Evolutionary conservation across 2,329 filamentous ascomycete species (phyloP), one percentile per base, ranked within the genome.

Genomic region (Tolypocladium guangdongense): DNA sequence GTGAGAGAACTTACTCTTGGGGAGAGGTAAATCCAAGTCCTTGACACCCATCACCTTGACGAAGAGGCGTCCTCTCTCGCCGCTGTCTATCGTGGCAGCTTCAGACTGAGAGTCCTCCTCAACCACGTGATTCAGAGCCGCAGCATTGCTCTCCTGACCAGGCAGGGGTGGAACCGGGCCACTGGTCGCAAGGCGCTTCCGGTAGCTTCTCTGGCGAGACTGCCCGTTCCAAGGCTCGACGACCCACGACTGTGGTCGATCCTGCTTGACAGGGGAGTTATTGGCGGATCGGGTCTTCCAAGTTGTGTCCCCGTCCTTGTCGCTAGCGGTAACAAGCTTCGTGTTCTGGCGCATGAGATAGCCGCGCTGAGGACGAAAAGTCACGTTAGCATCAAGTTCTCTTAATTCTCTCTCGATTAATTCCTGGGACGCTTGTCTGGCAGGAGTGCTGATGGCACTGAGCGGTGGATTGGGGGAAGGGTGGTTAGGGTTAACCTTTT

Each of bases 41-140:
- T 97, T 97, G 58, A 97, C 90, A 46, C 92, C 91, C 68, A 97
- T 87, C n/a, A 99, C 93, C 75, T 99, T 99, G 60, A 99, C 91
- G 63, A 99, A 99, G 2, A 99, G 78, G 56, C 93, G 80, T 11
- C 93, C 93, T 61, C 93, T 79, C 71, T 99, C 93, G 55, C 85
- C 86, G 52, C 84, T 89, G 55, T 96, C 91, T 52, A 89, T 86
- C 11, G 81, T 80, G 6, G 75, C 71, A 43, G 74, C 67, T 54
- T 87, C 78, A 5, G 76, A 72, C 30, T 73, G 69, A 22, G 76
- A 68, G 49, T 89, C 86, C 56, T 86, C 83, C 63, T 96, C 90
- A 4, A 80, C 75, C 20, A 90, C 78, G 7, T 83, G 78, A 51
- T 81, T 82, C 4, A 90, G 70, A 18, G 80, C 74, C 7, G 81